Evolutionary conservation across 2,329 filamentous ascomycete genomes (phyloP), one percentile per base, ranked within the genome.

Genomic region (Nigrospora sphaerica): DNA sequence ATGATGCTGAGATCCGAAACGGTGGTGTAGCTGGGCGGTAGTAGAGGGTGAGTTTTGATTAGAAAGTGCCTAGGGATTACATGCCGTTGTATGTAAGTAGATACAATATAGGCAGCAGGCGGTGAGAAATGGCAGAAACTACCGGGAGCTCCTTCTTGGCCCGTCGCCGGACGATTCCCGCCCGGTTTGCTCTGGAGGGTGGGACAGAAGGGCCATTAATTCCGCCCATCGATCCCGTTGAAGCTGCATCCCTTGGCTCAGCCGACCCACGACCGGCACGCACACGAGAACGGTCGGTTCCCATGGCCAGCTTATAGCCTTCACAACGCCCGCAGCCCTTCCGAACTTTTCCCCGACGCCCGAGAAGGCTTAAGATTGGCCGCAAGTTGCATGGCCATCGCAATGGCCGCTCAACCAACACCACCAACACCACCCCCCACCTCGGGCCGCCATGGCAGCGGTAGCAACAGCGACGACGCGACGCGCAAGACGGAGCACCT

Each of bases 121-220:
- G 58, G 57, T 56, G 52, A 52, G 19, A 16, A 4, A 13, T 3
- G 57, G 58, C 58, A 60, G 49, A 42, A 42, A 33, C 40, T 34
- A 11, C 16, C 32, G 38, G n/a, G 32, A 42, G 40, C 40, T 42
- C 16, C 23, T 9, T 28, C 40, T 42, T 33, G 23, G 40, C 40
- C 40, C 32, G 23, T 23, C 18, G 34, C 34, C 32, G 40, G 40
- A 33, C 40, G 32, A 33, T 34, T 33, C 5, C 23, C 23, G 23
- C 23, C 34, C 40, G 40, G 23, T 42, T 32, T 32, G 13, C 34
- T n/a, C n/a, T 33, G 32, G 40, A 18, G 40, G 32, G 32, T 32
- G 18, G 34, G 10, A 17, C 14, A n/a, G 32, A 34, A 34, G 40
- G 40, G 10, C 32, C 19, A n/a, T 32, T 16, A 39, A 14, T 36